These are phyloP conservation scores for Carnegiea gigantea DNA, from an alignment of 179 eudicot genomes.

Conservation along the genomic window DNA sequence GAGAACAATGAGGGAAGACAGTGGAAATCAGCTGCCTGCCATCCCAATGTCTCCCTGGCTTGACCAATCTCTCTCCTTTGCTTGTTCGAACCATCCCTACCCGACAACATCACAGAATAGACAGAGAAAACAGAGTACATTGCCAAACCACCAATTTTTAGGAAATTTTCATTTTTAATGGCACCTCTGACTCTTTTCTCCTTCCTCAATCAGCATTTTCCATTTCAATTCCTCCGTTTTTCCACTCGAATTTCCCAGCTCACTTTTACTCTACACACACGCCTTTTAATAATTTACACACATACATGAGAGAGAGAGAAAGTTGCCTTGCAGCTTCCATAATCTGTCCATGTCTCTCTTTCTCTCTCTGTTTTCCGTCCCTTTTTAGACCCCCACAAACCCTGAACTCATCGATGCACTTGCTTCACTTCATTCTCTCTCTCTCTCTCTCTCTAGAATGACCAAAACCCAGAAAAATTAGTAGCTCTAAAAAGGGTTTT, in stretches of 20 bases:
- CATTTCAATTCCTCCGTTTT: background rate
- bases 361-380: background rate
- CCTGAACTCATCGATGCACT: background rate
- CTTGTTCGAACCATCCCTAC: background rate
- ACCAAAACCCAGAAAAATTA: background rate
- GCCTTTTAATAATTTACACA: background rate
- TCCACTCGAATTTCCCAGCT: background rate
- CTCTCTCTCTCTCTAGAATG: background rate
- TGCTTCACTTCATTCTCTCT: background rate
- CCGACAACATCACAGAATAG: background rate
- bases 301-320: background rate
- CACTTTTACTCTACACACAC: background rate
- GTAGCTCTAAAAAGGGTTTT: background rate
- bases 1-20: background rate
- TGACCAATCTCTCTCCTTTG: background rate
- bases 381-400: constrained; percentile 8
- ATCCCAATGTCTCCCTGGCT: background rate
- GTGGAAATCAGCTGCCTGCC: background rate
- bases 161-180: background rate
- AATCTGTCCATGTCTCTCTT: background rate
- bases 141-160: background rate
- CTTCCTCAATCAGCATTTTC: background rate
- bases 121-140: background rate
- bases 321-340: background rate
- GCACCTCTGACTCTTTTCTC: background rate